Percentiles rank a stretch among this genome's conserved stretches.
Conservation (phyloP, 1,139 yeast species). For the Scheffersomyces illinoinensis region DNA sequence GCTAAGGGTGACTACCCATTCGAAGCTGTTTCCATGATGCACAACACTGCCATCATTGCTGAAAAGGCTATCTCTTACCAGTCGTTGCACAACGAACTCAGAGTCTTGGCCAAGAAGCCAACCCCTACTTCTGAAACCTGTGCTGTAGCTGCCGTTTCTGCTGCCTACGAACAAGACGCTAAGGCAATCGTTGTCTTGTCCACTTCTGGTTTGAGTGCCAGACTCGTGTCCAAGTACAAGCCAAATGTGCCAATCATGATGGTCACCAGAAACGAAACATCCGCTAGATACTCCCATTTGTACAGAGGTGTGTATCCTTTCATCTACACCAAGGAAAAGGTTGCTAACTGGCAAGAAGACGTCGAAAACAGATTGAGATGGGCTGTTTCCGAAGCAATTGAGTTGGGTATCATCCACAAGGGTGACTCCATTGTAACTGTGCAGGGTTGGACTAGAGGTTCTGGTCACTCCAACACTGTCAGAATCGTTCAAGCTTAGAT, state of each 20-base stretch:
- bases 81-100: constrained; percentile 84
- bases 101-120: constrained; percentile 84
- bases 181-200: constrained; percentile 96
- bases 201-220: constrained; percentile 92
- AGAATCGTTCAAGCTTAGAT: constrained; percentile 61
- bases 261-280: constrained; percentile 93
- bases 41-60: constrained; percentile 93
- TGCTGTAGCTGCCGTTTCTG: constrained; percentile 95
- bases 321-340: constrained; percentile 67
- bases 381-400: constrained; percentile 90
- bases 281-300: constrained; percentile 94
- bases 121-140: constrained; percentile 95
- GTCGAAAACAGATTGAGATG: constrained; percentile 93
- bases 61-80: constrained; percentile 95
- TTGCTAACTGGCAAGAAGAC: constrained; percentile 92
- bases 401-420: constrained; percentile 78
- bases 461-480: constrained; percentile 98
- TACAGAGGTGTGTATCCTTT: constrained; percentile 99
- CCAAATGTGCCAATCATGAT: constrained; percentile 96
- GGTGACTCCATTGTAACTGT: constrained; percentile 93
- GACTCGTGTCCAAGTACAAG: constrained; percentile 95
- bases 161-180: constrained; percentile 94
- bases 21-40: constrained; percentile 98
- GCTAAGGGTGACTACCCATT: constrained; percentile 99
- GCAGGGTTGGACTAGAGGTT: constrained; percentile 99